These are phyloP conservation scores for Nematocida sp. DNA, from an alignment of 371 early-diverging fungal species.

Conservation along the genomic window DNA sequence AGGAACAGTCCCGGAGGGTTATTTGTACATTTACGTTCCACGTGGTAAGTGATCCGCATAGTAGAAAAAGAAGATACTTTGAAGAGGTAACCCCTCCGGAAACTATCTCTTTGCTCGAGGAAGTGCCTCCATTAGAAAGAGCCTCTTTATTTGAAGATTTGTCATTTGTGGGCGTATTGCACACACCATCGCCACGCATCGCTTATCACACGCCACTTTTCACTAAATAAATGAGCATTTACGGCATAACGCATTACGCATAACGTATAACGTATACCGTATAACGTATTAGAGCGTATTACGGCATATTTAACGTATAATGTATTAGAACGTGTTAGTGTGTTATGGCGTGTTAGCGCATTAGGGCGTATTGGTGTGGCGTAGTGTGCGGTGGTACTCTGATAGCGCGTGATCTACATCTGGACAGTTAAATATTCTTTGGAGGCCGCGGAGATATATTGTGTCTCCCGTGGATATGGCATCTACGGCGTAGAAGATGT, in stretches of 20 bases:
- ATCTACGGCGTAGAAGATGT: slow-evolving; percentile 13
- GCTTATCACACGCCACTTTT: too few relatives aligned
- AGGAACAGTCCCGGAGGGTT: slow-evolving; percentile 58
- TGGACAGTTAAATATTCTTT: slow-evolving; percentile 8
- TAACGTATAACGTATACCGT: too few relatives aligned
- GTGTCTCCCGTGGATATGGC: slow-evolving; percentile 22
- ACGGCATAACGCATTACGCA: too few relatives aligned
- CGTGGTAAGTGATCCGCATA: slow-evolving; percentile 64
- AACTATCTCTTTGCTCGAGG: neutral
- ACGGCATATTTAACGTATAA: neutral
- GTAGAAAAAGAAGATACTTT: slow-evolving; percentile 47
- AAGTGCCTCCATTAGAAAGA: too few relatives aligned
- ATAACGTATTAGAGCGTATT: too few relatives aligned
- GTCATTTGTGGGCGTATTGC: slow-evolving; percentile 36
- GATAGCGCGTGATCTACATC: neutral
- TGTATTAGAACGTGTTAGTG: neutral
- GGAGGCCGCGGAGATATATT: slow-evolving; percentile 8
- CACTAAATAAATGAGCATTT: too few relatives aligned
- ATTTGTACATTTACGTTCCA: slow-evolving; percentile 64
- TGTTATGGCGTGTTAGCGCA: neutral
- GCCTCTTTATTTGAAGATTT: slow-evolving; percentile 39
- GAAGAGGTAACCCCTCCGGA: neutral
- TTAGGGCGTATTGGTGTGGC: neutral
- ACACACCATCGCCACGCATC: too few relatives aligned
- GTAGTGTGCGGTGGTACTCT: neutral